A percentile compares a stretch with the other conserved stretches of the same genome.
phyloP scores from a whole-genome alignment of 2,329 filamentous ascomycete species.

The Pseudogymnoascus destructans region DNA sequence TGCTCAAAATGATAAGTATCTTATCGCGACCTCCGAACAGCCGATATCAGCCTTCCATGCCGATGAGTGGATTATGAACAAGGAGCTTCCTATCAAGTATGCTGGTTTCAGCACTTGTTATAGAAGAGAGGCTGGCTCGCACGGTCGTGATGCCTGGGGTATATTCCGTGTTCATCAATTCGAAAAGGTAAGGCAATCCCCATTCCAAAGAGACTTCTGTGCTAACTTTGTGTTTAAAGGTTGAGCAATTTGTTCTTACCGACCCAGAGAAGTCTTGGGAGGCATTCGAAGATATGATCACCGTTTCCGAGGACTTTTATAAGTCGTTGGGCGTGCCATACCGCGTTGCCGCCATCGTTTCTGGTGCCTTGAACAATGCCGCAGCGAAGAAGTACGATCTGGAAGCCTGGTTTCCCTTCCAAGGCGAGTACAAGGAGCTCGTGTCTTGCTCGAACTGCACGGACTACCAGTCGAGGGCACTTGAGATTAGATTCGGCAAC shows the following conservation, averaged over 20 bases:
- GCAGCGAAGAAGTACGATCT: conserved; percentile 89
- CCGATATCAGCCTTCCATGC: conserved; percentile 87
- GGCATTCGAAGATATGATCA: conserved; percentile 87
- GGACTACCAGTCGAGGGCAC: conserved; percentile 86
- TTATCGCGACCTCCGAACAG: conserved; percentile 77
- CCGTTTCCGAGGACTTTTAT: conserved; percentile 87
- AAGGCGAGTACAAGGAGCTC: conserved; percentile 96
- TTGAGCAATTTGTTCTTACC: conserved; percentile 67
- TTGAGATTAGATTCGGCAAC: conserved; percentile 82
- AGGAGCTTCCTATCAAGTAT: conserved; percentile 82
- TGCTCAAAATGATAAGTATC: conserved; percentile 73
- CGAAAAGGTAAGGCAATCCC: conserved; percentile 52
- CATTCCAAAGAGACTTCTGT: background rate
- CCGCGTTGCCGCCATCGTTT: conserved; percentile 85
- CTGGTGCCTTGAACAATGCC: conserved; percentile 85
- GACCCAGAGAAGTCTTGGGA: conserved; percentile 89
- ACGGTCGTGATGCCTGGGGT: conserved; percentile 90
- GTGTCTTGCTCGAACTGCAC: conserved; percentile 97
- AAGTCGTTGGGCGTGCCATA: conserved; percentile 80
- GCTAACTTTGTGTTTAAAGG: conserved; percentile 30
- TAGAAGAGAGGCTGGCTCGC: conserved; percentile 84
- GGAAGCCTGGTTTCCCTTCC: conserved; percentile 92
- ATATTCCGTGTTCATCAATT: conserved; percentile 98
- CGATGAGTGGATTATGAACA: conserved; percentile 79
- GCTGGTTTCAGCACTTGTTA: conserved; percentile 93